Base-by-base conservation (phyloP, 495 filamentous ascomycete species). In the Hypoxylon lienhwacheense region DNA sequence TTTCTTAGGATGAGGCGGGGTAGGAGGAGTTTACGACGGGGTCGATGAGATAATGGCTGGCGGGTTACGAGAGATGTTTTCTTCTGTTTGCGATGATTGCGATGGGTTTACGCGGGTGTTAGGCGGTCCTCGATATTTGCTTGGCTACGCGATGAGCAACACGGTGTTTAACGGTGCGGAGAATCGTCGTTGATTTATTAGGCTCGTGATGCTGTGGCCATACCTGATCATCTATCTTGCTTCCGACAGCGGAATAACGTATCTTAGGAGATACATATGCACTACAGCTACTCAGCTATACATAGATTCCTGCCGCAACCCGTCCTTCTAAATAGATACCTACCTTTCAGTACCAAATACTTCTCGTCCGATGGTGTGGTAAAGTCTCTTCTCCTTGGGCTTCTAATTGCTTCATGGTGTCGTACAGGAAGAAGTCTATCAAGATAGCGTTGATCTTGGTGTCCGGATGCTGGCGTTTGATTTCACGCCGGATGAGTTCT, bases 381-480 rank as follows among this genome's bases (percentile, higher is more conserved):
- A 93, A 85, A 28, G 68, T 76, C 55, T 87, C 83, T 31, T 64
- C 70, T 17, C 79, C 74, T 11, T 79, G 74, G 5, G 59, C 65
- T 60, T 97, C 91, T 66, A 88, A 67, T 50, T 84, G 83, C 69
- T 97, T 97, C 70, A 92, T 87, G 2, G 86, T 86, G 72, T 97
- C 93, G 66, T 97, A 97, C 31, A 99, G 74, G 66, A 95, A 96
- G 68, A 96, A 97, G 66, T 99, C 93, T 45, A 99, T 92, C 50
- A 97, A 64, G 26, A 97, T 87, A 1, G 93, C 93, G 64, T 96
- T 97, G 66, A 96, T 74, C 32, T 75, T 73, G 0, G 77, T 69
- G 11, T 86, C 85, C 0, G 91, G 88, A 64, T 97, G 81, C 1
- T 79, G 59, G 22, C 73, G 77, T 42, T 84, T 60, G 37, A 98